A percentile compares a stretch with the other conserved stretches of the same genome.
phyloP scores from a whole-genome alignment of 495 filamentous ascomycete genomes.

The Sphaerosporella brunnea region DNA sequence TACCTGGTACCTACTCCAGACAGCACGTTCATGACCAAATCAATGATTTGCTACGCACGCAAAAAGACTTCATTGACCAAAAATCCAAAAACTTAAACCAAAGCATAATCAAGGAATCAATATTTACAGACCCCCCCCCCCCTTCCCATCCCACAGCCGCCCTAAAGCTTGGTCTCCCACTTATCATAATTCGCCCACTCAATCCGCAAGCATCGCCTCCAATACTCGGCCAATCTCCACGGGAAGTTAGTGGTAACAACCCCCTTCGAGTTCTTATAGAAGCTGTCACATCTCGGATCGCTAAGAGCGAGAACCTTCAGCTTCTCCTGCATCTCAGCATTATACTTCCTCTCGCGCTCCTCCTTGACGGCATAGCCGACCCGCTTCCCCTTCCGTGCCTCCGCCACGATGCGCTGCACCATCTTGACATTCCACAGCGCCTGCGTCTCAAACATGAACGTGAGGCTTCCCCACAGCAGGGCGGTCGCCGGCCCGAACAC shows the following conservation, averaged over 20 bases:
- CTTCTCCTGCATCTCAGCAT: slow-evolving; percentile 5
- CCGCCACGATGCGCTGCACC: neutral
- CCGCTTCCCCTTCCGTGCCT: neutral
- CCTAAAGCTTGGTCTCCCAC: slow-evolving; percentile 2
- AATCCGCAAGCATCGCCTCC: slow-evolving; percentile 3
- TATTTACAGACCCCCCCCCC: neutral
- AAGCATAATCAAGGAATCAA: neutral
- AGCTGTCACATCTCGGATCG: neutral
- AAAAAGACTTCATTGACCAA: too few relatives aligned
- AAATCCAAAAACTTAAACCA: too few relatives aligned
- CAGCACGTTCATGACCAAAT: too few relatives aligned
- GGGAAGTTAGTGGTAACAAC: slow-evolving; percentile 7
- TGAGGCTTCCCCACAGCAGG: slow-evolving; percentile 3
- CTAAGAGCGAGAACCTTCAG: neutral
- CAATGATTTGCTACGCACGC: too few relatives aligned
- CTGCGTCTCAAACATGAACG: slow-evolving; percentile 8
- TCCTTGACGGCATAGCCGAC: slow-evolving; percentile 1
- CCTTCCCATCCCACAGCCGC: neutral
- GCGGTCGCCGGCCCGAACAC: slow-evolving; percentile 33
- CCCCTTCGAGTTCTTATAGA: slow-evolving; percentile 6
- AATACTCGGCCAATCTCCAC: slow-evolving; percentile 7
- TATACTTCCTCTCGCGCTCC: slow-evolving; percentile 2
- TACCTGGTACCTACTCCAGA: too few relatives aligned
- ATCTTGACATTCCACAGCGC: slow-evolving; percentile 4
- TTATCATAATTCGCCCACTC: slow-evolving; percentile 3